These are phyloP conservation scores for Thermomucor indicae-seudaticae DNA, from an alignment of 371 early-diverging fungal species.

Conservation along the genomic window DNA sequence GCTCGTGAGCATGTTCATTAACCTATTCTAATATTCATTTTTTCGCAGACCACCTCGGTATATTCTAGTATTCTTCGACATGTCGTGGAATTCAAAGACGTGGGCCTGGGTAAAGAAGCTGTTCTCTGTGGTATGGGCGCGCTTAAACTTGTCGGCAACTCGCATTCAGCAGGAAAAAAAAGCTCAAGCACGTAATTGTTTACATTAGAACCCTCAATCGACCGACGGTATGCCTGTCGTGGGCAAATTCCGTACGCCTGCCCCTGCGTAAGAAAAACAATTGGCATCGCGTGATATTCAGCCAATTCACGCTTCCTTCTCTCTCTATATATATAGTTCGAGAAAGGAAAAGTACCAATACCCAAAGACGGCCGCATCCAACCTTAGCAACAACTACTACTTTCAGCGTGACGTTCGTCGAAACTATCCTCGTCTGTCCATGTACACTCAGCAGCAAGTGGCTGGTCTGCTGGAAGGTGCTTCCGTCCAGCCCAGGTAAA, in stretches of 20 bases:
- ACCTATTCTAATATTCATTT: too few species aligned
- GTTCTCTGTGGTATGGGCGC: conserved; percentile 36
- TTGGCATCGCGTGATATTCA: background rate
- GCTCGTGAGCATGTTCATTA: too few species aligned
- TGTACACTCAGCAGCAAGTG: conserved; percentile 77
- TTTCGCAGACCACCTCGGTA: too few species aligned
- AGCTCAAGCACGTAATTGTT: background rate
- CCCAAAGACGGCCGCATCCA: conserved; percentile 54
- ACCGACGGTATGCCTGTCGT: conserved; percentile 61
- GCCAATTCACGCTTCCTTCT: background rate
- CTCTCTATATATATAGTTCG: conserved; percentile 27
- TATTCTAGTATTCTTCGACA: too few species aligned
- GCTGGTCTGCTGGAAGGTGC: conserved; percentile 59
- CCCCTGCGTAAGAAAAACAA: conserved; percentile 41
- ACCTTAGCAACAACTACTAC: conserved; percentile 82
- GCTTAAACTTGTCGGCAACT: background rate
- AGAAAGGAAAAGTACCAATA: conserved; percentile 52
- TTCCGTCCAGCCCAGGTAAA: conserved; percentile 38
- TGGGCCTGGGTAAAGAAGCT: conserved; percentile 49
- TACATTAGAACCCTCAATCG: conserved; percentile 51
- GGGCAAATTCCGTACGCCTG: conserved; percentile 57
- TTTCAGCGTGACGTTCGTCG: conserved; percentile 87
- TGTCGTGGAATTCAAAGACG: conserved; percentile 49
- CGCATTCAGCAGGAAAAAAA: background rate
- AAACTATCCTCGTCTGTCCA: conserved; percentile 85